A percentile compares a stretch with the other conserved stretches of the same genome.
Conservation (phyloP, 2,329 filamentous ascomycete species). For the Fusarium tanahbumbuense region DNA sequence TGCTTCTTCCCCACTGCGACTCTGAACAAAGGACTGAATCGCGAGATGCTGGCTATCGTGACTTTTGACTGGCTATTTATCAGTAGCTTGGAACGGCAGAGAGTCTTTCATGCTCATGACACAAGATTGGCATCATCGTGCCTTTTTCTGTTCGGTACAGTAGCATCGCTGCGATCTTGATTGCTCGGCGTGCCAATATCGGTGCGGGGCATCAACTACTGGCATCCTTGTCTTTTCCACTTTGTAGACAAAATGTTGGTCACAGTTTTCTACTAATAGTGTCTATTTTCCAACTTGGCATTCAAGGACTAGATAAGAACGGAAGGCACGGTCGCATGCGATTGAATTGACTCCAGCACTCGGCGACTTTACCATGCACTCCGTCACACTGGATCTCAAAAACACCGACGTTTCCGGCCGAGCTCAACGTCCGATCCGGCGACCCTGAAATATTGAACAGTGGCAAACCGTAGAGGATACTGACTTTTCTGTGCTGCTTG, state of each 20-base stretch:
- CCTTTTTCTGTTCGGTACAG: constrained; percentile 30
- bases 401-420: constrained; percentile 45
- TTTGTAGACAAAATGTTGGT: constrained; percentile 12
- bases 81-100: constrained; percentile 26
- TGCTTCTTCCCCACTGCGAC: constrained; percentile 14
- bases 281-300: background rate
- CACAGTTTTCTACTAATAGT: constrained; percentile 7
- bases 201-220: constrained; percentile 39
- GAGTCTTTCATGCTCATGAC: constrained; percentile 38
- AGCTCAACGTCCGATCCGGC: constrained; percentile 30
- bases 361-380: constrained; percentile 7
- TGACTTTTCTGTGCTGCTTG: constrained; percentile 7
- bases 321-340: background rate
- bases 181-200: constrained; percentile 38
- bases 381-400: constrained; percentile 29
- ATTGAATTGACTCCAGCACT: background rate
- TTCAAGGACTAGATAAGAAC: background rate
- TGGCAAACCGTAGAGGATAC: constrained; percentile 8
- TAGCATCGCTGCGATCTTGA: constrained; percentile 35
- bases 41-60: constrained; percentile 10
- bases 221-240: constrained; percentile 38
- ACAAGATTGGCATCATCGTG: constrained; percentile 46
- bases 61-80: constrained; percentile 23
- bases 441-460: constrained; percentile 3
- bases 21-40: constrained; percentile 15